A percentile compares a stretch with the other conserved stretches of the same genome.
phyloP scores from a whole-genome alignment of 2,329 filamentous ascomycete genomes.

The Cytospora chrysosperma region DNA sequence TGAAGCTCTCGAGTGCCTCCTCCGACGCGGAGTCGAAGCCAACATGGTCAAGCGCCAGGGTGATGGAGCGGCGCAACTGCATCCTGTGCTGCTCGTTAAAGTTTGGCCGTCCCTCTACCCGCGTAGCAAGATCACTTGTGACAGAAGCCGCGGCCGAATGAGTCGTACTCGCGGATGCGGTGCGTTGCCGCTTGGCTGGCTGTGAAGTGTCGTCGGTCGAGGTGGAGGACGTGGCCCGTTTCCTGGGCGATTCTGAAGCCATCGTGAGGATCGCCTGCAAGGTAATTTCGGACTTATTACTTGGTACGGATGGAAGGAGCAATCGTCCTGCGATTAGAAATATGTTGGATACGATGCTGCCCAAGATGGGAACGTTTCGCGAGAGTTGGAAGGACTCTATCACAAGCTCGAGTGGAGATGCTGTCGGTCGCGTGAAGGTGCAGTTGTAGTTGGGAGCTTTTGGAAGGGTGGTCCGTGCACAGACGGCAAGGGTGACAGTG shows the following conservation, averaged over 20 bases:
- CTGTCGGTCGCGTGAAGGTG: not conserved
- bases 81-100: slow-evolving; percentile 36
- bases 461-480: slow-evolving; percentile 17
- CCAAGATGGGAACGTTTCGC: not conserved
- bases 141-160: slow-evolving; percentile 18
- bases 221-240: slow-evolving; percentile 37
- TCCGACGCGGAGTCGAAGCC: slow-evolving; percentile 56
- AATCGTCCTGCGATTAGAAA: not conserved
- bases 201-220: slow-evolving; percentile 31
- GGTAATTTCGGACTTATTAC: not conserved
- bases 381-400: not conserved
- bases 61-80: slow-evolving; percentile 55
- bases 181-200: slow-evolving; percentile 35
- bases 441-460: not conserved
- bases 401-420: not conserved
- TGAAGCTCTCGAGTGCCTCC: slow-evolving; percentile 60
- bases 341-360: not conserved
- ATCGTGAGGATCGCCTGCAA: not conserved
- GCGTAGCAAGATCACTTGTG: not conserved
- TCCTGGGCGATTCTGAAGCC: slow-evolving; percentile 26
- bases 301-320: not conserved
- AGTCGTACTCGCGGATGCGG: slow-evolving; percentile 23
- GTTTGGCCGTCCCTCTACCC: slow-evolving; percentile 25
- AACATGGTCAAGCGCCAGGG: slow-evolving; percentile 54
- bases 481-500: not conserved